These are phyloP conservation scores for Solanum neorickii DNA, from an alignment of 257 asterid genomes.

Conservation along the genomic window DNA sequence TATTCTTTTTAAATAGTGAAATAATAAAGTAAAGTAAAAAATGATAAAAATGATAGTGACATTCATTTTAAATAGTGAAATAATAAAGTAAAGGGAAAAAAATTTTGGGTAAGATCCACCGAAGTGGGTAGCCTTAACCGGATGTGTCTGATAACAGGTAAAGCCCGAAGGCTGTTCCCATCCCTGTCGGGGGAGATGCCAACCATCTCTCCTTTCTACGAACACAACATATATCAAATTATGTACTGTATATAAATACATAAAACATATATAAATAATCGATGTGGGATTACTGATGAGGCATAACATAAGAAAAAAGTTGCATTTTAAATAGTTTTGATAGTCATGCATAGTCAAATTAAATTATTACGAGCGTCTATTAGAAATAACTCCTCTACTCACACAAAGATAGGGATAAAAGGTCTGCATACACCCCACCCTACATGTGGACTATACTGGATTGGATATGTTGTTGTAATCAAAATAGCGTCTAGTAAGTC, in stretches of 20 bases:
- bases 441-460: not conserved
- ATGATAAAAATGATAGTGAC: no score
- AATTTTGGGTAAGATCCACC: conserved; percentile 15
- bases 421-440: accelerated
- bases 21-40: no score
- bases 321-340: not conserved
- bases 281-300: not conserved
- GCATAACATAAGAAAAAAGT: not conserved
- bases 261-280: accelerated
- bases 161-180: conserved; percentile 20
- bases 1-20: no score
- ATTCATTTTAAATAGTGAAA: no score
- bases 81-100: not conserved
- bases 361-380: not conserved
- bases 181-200: conserved; percentile 35
- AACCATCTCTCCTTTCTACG: conserved; percentile 28
- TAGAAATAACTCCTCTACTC: not conserved
- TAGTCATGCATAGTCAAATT: not conserved
- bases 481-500: not conserved
- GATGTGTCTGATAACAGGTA: conserved; percentile 11
- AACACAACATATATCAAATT: not conserved
- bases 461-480: not conserved
- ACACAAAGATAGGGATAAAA: not conserved
- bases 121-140: conserved; percentile 21
- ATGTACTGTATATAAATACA: not conserved